Evolutionary conservation across 1,284 basidiomycete genomes (phyloP).

Genomic region (Malassezia dermatis): DNA sequence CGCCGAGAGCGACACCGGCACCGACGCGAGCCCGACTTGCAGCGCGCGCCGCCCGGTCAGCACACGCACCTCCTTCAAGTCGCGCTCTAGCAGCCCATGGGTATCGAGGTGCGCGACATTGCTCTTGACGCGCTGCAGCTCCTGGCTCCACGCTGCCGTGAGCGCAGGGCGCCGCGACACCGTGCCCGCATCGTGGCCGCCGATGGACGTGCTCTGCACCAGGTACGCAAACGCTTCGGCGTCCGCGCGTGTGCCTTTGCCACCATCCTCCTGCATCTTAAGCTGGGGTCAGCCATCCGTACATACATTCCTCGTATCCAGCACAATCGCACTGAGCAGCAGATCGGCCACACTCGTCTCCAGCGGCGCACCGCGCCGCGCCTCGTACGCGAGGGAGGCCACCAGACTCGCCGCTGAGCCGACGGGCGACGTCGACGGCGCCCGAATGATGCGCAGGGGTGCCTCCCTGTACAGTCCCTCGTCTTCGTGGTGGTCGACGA

Average conservation of each 20-base stretch:
- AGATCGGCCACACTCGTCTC: constrained; percentile 26
- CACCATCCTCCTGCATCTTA: constrained; percentile 21
- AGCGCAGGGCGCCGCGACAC: not conserved
- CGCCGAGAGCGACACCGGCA: constrained; percentile 28
- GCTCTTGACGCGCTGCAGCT: constrained; percentile 72
- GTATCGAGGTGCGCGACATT: constrained; percentile 54
- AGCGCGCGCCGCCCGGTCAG: not conserved
- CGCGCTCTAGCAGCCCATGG: constrained; percentile 12
- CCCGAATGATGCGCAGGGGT: constrained; percentile 26
- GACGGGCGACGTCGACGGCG: constrained; percentile 28
- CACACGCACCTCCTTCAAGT: constrained; percentile 8
- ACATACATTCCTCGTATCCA: constrained; percentile 40
- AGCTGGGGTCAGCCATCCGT: not conserved
- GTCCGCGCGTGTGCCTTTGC: constrained; percentile 27
- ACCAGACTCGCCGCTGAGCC: constrained; percentile 28
- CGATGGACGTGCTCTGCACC: constrained; percentile 26
- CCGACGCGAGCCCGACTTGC: constrained; percentile 24
- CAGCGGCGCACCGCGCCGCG: not conserved
- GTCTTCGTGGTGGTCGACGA: constrained; percentile 91
- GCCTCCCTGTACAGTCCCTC: constrained; percentile 58
- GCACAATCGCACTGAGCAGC: constrained; percentile 49
- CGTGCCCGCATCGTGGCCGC: not conserved
- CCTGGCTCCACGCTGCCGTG: constrained; percentile 46
- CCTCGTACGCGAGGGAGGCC: constrained; percentile 23
- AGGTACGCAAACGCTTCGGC: constrained; percentile 25